Conservation (phyloP, 2,329 filamentous ascomycete genomes). For the Xylariales sp. region DNA sequence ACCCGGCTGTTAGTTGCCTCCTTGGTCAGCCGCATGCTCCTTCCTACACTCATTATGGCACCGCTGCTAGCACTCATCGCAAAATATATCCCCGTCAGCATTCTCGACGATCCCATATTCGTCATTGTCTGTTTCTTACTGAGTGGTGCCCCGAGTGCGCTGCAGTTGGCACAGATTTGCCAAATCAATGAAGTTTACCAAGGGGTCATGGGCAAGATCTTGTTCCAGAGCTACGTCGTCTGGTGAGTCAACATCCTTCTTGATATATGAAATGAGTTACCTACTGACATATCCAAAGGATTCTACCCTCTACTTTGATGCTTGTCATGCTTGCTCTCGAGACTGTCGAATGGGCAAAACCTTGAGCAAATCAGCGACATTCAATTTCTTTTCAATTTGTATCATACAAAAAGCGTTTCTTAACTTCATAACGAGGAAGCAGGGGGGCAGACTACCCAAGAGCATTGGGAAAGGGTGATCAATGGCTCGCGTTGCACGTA, state of each 20-base stretch:
- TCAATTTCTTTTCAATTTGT: too few species aligned
- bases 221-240: conserved; percentile 96
- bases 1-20: conserved; percentile 81
- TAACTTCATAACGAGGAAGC: too few species aligned
- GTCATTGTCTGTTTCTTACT: conserved; percentile 96
- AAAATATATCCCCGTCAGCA: conserved; percentile 88
- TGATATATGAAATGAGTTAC: conserved; percentile 12
- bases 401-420: too few species aligned
- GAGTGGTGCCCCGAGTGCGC: conserved; percentile 84
- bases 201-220: conserved; percentile 82
- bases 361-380: too few species aligned
- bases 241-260: too few species aligned
- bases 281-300: conserved; percentile 49
- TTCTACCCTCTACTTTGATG: conserved; percentile 85
- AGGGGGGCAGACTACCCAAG: too few species aligned
- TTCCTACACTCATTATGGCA: conserved; percentile 89
- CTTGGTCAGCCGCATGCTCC: conserved; percentile 82
- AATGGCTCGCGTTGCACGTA: too few species aligned
- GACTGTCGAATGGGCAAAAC: conserved; percentile 81
- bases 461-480: too few species aligned
- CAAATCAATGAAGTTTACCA: conserved; percentile 97
- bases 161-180: conserved; percentile 96
- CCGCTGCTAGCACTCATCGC: conserved; percentile 81
- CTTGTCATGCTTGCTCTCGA: conserved; percentile 90
- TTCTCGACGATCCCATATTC: conserved; percentile 96